Evolutionary conservation across 768 basidiomycete genomes (phyloP).

Genomic region (Mycena haematopus): DNA sequence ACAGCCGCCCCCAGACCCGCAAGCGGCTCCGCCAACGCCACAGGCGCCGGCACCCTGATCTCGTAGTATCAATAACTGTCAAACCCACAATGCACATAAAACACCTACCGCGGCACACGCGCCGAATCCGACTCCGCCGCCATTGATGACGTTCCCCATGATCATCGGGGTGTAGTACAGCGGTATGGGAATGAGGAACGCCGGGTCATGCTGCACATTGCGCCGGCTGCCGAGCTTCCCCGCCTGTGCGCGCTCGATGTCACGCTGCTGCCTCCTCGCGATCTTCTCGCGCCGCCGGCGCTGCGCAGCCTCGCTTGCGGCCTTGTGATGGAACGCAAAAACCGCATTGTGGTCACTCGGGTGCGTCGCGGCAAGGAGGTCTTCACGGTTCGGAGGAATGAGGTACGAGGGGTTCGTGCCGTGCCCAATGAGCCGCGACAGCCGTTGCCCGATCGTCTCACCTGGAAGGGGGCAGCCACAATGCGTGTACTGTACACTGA

Average conservation of each 20-base stretch:
- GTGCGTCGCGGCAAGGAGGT: slow-evolving; percentile 57
- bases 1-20: slow-evolving; percentile 24
- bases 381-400: slow-evolving; percentile 39
- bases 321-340: slow-evolving; percentile 40
- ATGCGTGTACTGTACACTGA: slow-evolving; percentile 57
- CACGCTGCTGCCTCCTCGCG: slow-evolving; percentile 34
- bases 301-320: slow-evolving; percentile 31
- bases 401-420: slow-evolving; percentile 37
- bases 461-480: slow-evolving; percentile 65
- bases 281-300: slow-evolving; percentile 35
- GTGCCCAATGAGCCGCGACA: slow-evolving; percentile 41
- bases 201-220: slow-evolving; percentile 29
- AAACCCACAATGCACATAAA: background rate
- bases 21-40: slow-evolving; percentile 29
- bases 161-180: slow-evolving; percentile 34
- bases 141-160: slow-evolving; percentile 30
- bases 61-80: background rate
- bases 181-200: slow-evolving; percentile 51
- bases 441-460: slow-evolving; percentile 48
- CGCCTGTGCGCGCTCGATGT: slow-evolving; percentile 35
- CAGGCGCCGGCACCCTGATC: slow-evolving; percentile 27
- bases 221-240: slow-evolving; percentile 15
- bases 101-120: slow-evolving; percentile 36
- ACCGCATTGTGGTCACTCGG: slow-evolving; percentile 61
- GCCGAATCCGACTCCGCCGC: slow-evolving; percentile 33